Conservation (phyloP, 2,329 filamentous ascomycete species). For the Apiospora aurea region DNA sequence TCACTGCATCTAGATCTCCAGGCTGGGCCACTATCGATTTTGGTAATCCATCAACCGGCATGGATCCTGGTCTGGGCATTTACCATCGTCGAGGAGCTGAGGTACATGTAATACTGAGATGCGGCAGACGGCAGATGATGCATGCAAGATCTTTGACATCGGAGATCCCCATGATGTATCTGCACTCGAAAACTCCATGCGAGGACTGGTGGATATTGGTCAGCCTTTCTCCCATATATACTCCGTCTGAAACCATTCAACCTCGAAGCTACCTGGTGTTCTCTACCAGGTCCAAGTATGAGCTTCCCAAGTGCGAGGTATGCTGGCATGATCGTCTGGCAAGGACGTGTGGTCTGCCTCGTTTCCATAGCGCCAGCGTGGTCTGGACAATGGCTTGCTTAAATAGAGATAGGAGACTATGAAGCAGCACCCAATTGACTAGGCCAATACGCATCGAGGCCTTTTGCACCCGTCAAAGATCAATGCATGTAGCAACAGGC, state of each 20-base stretch:
- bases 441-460: neutral
- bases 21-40: neutral
- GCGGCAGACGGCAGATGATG: neutral
- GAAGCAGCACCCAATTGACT: neutral
- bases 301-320: neutral
- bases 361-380: neutral
- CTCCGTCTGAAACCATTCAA: no score
- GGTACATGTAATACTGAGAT: conserved; percentile 2
- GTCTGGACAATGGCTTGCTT: neutral
- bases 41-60: neutral
- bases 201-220: neutral
- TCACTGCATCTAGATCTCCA: neutral
- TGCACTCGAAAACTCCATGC: neutral
- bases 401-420: neutral
- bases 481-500: neutral
- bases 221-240: neutral
- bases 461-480: neutral
- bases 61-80: neutral
- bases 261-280: neutral
- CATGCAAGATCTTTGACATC: neutral
- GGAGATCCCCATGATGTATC: neutral
- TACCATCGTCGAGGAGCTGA: neutral
- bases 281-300: neutral
- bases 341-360: no score
- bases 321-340: neutral